phyloP scores from a whole-genome alignment of 192 early-diverging fungal species.

The Spinellus fusiger region DNA sequence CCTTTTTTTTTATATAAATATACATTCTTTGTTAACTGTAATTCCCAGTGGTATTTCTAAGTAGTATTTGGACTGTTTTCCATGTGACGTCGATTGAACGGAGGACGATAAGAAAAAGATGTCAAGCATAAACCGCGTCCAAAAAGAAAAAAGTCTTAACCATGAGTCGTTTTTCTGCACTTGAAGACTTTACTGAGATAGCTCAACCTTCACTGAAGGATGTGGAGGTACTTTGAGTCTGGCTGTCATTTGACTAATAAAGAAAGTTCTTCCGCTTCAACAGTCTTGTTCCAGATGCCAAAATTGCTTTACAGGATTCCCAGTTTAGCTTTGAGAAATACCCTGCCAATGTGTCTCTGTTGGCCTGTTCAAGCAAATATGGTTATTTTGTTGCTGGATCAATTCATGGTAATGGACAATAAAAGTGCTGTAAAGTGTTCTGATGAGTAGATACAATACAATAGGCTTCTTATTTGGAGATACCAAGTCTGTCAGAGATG shows the following conservation, averaged over 20 bases:
- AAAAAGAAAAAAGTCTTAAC: not conserved
- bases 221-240: not conserved
- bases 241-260: not conserved
- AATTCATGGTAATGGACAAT: slow-evolving; percentile 37
- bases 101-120: not conserved
- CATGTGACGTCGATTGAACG: not conserved
- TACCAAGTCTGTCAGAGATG: slow-evolving; percentile 24
- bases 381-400: slow-evolving; percentile 66
- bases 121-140: not conserved
- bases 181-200: not conserved
- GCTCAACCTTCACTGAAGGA: not conserved
- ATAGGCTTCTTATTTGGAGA: slow-evolving; percentile 40
- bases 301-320: slow-evolving; percentile 33
- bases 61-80: not conserved
- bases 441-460: slow-evolving; percentile 6
- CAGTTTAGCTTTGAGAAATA: slow-evolving; percentile 26
- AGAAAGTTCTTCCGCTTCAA: slow-evolving; percentile 18
- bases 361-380: slow-evolving; percentile 57
- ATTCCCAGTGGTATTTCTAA: too few species aligned
- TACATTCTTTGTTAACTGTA: too few species aligned
- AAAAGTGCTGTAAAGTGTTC: not conserved
- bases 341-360: slow-evolving; percentile 42
- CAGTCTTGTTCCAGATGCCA: slow-evolving; percentile 30
- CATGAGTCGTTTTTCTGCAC: not conserved
- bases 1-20: too few species aligned